Conservation (phyloP, 2,329 filamentous ascomycete species). For the Cercospora canescens region DNA sequence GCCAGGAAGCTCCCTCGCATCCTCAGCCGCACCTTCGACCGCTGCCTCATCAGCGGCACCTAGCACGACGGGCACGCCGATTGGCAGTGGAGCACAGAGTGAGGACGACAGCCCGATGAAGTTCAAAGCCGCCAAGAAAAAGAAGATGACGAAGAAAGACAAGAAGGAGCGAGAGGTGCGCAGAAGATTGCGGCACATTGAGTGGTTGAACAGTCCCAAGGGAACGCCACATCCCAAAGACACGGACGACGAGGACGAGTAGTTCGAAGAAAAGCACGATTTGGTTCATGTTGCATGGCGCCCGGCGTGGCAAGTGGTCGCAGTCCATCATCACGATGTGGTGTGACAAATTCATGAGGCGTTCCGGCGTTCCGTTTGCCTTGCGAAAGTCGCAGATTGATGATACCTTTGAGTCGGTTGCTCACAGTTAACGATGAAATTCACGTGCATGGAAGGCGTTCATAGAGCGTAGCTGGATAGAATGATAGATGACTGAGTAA, state of each 20-base stretch:
- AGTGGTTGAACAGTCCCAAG: slow-evolving; percentile 69
- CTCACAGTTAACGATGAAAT: not conserved
- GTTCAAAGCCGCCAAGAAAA: slow-evolving; percentile 92
- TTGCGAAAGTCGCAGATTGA: not conserved
- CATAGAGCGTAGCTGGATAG: not conserved
- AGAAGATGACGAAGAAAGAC: slow-evolving; percentile 98
- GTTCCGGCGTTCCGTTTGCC: not conserved
- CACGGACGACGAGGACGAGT: slow-evolving; percentile 69
- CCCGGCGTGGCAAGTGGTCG: slow-evolving; percentile 1
- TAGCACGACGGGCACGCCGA: slow-evolving; percentile 35
- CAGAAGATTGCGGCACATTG: slow-evolving; percentile 78
- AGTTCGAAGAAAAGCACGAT: slow-evolving; percentile 17
- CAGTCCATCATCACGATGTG: slow-evolving; percentile 2
- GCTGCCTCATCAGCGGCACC: slow-evolving; percentile 41
- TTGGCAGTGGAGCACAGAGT: slow-evolving; percentile 32
- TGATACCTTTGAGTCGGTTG: not conserved
- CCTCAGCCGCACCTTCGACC: slow-evolving; percentile 65
- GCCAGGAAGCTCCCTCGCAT: slow-evolving; percentile 65
- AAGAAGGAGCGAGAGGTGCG: slow-evolving; percentile 90
- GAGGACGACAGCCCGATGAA: slow-evolving; percentile 88
- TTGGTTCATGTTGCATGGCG: slow-evolving; percentile 12
- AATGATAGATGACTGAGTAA: slow-evolving; percentile 1
- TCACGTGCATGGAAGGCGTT: slow-evolving; percentile 7
- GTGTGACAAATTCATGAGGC: slow-evolving; percentile 1
- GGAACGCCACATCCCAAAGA: slow-evolving; percentile 76